These are phyloP conservation scores for Abelmoschus esculentus DNA, from an alignment of 345 rosid genomes.

Conservation along the genomic window DNA sequence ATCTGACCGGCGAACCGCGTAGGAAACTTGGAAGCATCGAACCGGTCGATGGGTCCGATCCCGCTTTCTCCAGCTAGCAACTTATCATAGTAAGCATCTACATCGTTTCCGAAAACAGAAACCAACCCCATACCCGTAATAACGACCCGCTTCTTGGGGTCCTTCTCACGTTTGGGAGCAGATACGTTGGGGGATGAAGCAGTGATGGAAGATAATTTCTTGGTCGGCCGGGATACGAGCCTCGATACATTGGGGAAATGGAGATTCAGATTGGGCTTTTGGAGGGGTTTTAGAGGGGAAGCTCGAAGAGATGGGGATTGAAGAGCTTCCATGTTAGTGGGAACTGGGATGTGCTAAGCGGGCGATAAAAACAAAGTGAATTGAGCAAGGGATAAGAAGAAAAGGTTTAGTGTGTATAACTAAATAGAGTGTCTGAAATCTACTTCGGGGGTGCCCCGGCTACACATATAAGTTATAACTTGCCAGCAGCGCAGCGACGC, in stretches of 20 bases:
- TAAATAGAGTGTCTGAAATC: not conserved
- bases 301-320: constrained; percentile 55
- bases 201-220: constrained; percentile 36
- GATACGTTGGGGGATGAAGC: constrained; percentile 46
- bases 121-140: constrained; percentile 96
- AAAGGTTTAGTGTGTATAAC: not conserved
- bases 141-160: constrained; percentile 92
- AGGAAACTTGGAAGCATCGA: constrained; percentile 93
- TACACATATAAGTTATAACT: not conserved
- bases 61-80: constrained; percentile 91
- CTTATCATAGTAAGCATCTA: constrained; percentile 71
- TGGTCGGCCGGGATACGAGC: constrained; percentile 21
- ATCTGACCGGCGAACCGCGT: constrained; percentile 98
- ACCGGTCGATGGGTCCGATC: constrained; percentile 77
- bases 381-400: not conserved
- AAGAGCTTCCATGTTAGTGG: constrained; percentile 58
- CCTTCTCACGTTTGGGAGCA: constrained; percentile 86
- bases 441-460: not conserved
- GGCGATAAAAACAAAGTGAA: constrained; percentile 29
- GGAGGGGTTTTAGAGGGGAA: constrained; percentile 49
- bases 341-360: not conserved
- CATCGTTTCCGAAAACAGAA: constrained; percentile 91
- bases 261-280: constrained; percentile 11
- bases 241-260: constrained; percentile 26
- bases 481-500: not conserved